A percentile compares a stretch with the other conserved stretches of the same genome.
Conservation (phyloP, 306 rosid species). For the Rosa lucieae region DNA sequence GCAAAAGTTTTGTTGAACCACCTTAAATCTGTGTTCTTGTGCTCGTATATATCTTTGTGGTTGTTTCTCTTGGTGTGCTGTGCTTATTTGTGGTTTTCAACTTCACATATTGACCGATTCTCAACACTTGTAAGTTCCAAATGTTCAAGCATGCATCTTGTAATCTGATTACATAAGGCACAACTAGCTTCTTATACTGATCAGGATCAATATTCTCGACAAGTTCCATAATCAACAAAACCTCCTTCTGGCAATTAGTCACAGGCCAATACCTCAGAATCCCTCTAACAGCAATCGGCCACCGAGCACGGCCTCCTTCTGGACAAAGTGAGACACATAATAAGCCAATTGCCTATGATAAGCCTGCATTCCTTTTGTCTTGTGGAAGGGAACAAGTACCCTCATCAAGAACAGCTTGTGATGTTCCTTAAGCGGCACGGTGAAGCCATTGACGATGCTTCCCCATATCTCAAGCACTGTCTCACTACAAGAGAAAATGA, state of each 20-base stretch:
- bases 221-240: slow-evolving; percentile 66
- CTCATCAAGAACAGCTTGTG: slow-evolving; percentile 79
- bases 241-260: slow-evolving; percentile 71
- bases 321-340: slow-evolving; percentile 78
- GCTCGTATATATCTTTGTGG: too few relatives aligned
- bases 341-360: slow-evolving; percentile 74
- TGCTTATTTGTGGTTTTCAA: too few relatives aligned
- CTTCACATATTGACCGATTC: too few relatives aligned
- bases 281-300: slow-evolving; percentile 64
- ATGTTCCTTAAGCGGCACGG: slow-evolving; percentile 84
- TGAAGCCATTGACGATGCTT: slow-evolving; percentile 72
- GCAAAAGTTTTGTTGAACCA: too few relatives aligned
- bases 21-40: too few relatives aligned
- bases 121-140: slow-evolving; percentile 70
- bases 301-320: slow-evolving; percentile 88
- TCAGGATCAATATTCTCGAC: slow-evolving; percentile 74
- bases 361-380: slow-evolving; percentile 63
- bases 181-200: slow-evolving; percentile 61
- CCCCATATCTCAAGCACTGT: slow-evolving; percentile 92
- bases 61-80: too few relatives aligned
- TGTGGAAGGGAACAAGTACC: slow-evolving; percentile 74
- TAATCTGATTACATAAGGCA: slow-evolving; percentile 61
- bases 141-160: slow-evolving; percentile 59
- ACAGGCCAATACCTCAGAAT: slow-evolving; percentile 80
- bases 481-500: too few relatives aligned